Base-by-base conservation (phyloP, 345 rosid genomes). In the Cardamine occulta region DNA sequence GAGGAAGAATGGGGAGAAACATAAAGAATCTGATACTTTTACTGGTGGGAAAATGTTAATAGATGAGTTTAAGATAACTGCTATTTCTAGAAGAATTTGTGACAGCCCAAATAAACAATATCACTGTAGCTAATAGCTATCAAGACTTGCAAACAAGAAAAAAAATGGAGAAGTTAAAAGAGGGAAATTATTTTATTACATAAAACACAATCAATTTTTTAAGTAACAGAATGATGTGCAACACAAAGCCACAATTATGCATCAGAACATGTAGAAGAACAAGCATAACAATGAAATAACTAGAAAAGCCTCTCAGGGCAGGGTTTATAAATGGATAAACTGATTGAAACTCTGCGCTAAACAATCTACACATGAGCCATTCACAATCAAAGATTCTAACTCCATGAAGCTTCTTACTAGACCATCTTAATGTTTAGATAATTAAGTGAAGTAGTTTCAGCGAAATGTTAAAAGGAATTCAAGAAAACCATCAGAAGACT, bases 401-500 rank as follows among this genome's bases (percentile, higher is more conserved):
- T 28, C 61, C 42, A 57, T 19, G 62, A 61, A 52, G 7, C 39
- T 34, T 75, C 63, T 39, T 39, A 60, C 34, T 14, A 59, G 14
- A 75, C 26, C 53, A 48, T 10, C 8, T 40, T 28, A 21, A 42
- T 61, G 47, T n/a, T 66, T 24, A 55, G 28, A 57, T 9, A 37
- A 19, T 24, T 12, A 57, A 49, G 32, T 17, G 70, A 42, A 42
- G 49, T 42, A 52, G 56, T 60, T 51, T 39, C 47, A 29, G n/a
- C 10, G 4, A 51, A 31, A 14, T 26, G 0, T 40, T 54, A 39
- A 58, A 58, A 52, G 21, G 13, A 35, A 8, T 26, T 17, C 28
- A 63, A 63, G 34, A 39, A 60, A 59, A 47, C 39, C 78, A 75
- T 49, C 47, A 29, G 6, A 62, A 62, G 28, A 24, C 28, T 24